Conservation (phyloP, 192 early-diverging fungal genomes). For the Chytriomyces sp. region DNA sequence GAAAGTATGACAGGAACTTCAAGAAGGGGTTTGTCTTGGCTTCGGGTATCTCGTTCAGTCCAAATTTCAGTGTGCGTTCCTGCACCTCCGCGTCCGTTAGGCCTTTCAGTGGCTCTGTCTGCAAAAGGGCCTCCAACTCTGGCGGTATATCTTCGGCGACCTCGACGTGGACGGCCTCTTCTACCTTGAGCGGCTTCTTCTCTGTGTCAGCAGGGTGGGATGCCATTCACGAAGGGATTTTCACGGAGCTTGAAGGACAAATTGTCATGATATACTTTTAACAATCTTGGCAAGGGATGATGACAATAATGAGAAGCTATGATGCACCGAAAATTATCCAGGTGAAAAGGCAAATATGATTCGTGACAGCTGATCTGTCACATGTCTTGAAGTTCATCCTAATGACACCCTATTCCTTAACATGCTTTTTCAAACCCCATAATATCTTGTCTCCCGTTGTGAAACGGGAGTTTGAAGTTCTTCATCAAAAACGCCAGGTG, state of each 20-base stretch:
- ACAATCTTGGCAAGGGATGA: constrained; percentile 82
- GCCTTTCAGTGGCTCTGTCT: constrained; percentile 76
- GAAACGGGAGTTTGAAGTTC: too few relatives aligned
- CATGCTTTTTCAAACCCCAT: too few relatives aligned
- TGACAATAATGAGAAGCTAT: constrained; percentile 78
- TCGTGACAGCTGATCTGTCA: too few relatives aligned
- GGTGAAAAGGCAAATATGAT: too few relatives aligned
- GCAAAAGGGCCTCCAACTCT: constrained; percentile 51
- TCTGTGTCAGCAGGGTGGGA: constrained; percentile 64
- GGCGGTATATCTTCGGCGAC: constrained; percentile 39
- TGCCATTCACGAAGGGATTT: constrained; percentile 87
- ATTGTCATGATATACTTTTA: constrained; percentile 70
- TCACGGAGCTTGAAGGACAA: constrained; percentile 87
- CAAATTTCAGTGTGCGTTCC: constrained; percentile 73
- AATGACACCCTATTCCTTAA: too few relatives aligned
- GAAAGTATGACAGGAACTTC: constrained; percentile 86
- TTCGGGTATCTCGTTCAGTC: constrained; percentile 75
- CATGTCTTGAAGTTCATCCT: too few relatives aligned
- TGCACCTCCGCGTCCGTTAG: constrained; percentile 73
- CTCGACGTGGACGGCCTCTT: constrained; percentile 44
- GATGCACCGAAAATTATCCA: too few relatives aligned
- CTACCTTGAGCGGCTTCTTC: background rate
- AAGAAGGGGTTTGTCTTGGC: constrained; percentile 81
- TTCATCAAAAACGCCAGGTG: too few relatives aligned
- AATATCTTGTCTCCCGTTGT: too few relatives aligned